These are phyloP conservation scores for Teunomyces kruisii DNA, from an alignment of 805 yeast species.

Conservation along the genomic window DNA sequence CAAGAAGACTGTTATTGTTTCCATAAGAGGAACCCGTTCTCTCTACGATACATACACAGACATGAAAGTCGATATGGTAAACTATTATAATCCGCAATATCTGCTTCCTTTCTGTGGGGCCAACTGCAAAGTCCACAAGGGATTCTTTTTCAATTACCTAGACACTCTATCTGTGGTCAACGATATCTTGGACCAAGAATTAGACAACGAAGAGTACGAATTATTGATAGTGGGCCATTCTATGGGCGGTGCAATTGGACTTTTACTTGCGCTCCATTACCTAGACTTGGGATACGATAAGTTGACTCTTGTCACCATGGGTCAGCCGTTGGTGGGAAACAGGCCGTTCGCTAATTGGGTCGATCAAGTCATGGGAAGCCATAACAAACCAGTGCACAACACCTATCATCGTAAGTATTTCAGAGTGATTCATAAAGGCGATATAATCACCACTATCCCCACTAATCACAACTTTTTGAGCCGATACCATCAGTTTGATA, in stretches of 20 bases:
- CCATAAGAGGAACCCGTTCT: constrained; percentile 46
- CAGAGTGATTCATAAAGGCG: constrained; percentile 28
- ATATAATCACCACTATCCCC: constrained; percentile 32
- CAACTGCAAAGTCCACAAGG: constrained; percentile 40
- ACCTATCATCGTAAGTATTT: constrained; percentile 16
- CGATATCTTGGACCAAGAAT: constrained; percentile 16
- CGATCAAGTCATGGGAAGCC: constrained; percentile 33
- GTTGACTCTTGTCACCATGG: constrained; percentile 39
- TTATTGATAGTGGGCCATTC: constrained; percentile 27
- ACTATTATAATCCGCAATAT: constrained; percentile 22
- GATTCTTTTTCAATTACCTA: constrained; percentile 25
- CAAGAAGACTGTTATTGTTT: constrained; percentile 28
- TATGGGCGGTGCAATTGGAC: constrained; percentile 43
- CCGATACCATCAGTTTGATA: constrained; percentile 32
- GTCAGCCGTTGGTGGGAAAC: constrained; percentile 46
- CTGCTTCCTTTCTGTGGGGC: constrained; percentile 27
- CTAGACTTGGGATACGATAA: constrained; percentile 33
- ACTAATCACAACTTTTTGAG: constrained; percentile 13
- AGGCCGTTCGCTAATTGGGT: constrained; percentile 35
- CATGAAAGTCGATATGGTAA: constrained; percentile 35
- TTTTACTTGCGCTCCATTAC: constrained; percentile 36
- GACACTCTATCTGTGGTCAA: constrained; percentile 28
- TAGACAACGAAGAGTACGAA: constrained; percentile 13
- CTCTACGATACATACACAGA: constrained; percentile 40
- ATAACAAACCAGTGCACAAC: constrained; percentile 16